Conservation (phyloP, 108 stramenopile species). For the Phaeodactylum tricornutum region DNA sequence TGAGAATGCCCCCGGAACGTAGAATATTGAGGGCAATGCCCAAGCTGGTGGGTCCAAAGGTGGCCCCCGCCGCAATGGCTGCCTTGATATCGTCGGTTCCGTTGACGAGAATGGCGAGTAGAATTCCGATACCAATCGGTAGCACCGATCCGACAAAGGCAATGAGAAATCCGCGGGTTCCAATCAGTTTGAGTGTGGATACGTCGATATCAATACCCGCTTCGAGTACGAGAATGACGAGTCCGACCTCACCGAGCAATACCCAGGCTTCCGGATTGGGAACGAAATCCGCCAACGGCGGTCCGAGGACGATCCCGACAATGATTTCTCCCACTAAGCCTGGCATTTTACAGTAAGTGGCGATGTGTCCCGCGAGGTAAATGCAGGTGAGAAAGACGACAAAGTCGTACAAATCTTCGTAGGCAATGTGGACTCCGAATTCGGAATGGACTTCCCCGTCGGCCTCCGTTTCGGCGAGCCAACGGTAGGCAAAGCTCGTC, state of each 20-base stretch:
- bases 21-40: constrained; percentile 79
- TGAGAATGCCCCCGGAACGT: constrained; percentile 48
- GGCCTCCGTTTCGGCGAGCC: background rate
- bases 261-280: constrained; percentile 62
- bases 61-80: constrained; percentile 57
- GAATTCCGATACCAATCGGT: constrained; percentile 62
- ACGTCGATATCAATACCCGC: constrained; percentile 80
- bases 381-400: constrained; percentile 56
- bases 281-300: constrained; percentile 40
- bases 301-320: constrained; percentile 67
- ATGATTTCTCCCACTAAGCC: constrained; percentile 70
- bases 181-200: constrained; percentile 64
- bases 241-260: constrained; percentile 70
- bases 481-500: background rate
- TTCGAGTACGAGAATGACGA: constrained; percentile 45
- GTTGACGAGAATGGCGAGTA: constrained; percentile 31
- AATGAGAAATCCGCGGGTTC: constrained; percentile 57
- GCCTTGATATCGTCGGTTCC: constrained; percentile 34
- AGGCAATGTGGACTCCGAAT: constrained; percentile 53
- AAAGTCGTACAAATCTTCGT: constrained; percentile 49
- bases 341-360: constrained; percentile 48
- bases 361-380: constrained; percentile 41
- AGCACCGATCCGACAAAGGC: constrained; percentile 67
- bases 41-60: constrained; percentile 69
- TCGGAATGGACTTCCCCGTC: constrained; percentile 1